Evolutionary conservation across 805 yeast species (phyloP).

Genomic region (Lipomyces lipofer): DNA sequence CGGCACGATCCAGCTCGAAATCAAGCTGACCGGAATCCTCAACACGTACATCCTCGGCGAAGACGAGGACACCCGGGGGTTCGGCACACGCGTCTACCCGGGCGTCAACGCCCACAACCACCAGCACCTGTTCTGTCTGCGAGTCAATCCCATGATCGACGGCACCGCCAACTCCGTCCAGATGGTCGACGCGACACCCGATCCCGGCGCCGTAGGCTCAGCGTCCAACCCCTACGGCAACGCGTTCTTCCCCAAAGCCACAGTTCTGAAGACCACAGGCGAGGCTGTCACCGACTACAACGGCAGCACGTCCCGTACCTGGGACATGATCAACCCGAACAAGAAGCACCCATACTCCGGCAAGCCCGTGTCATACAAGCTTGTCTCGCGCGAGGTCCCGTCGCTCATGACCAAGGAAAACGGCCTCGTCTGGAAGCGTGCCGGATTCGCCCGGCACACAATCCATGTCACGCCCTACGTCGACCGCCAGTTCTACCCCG

Average conservation of each 20-base stretch:
- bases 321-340: slow-evolving; percentile 77
- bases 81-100: slow-evolving; percentile 81
- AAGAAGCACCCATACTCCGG: slow-evolving; percentile 67
- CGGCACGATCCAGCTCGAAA: slow-evolving; percentile 76
- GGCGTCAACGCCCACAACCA: slow-evolving; percentile 82
- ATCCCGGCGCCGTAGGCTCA: slow-evolving; percentile 62
- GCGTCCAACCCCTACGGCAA: slow-evolving; percentile 76
- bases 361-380: slow-evolving; percentile 73
- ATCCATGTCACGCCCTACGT: slow-evolving; percentile 70
- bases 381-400: slow-evolving; percentile 73
- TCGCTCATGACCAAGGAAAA: slow-evolving; percentile 72
- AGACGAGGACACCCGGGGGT: slow-evolving; percentile 67
- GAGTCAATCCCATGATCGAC: slow-evolving; percentile 79
- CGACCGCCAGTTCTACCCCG: slow-evolving; percentile 75
- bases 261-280: slow-evolving; percentile 62
- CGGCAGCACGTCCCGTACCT: slow-evolving; percentile 65
- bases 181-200: slow-evolving; percentile 60
- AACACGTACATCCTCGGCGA: slow-evolving; percentile 68
- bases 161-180: slow-evolving; percentile 78
- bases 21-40: slow-evolving; percentile 78
- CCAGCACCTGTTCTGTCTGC: slow-evolving; percentile 76
- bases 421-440: slow-evolving; percentile 74
- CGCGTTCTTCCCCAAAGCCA: slow-evolving; percentile 66
- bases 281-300: slow-evolving; percentile 61
- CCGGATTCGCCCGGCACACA: slow-evolving; percentile 73